Base-by-base conservation (phyloP, 2,329 filamentous ascomycete genomes). In the Pseudovirgaria hyperparasitica region DNA sequence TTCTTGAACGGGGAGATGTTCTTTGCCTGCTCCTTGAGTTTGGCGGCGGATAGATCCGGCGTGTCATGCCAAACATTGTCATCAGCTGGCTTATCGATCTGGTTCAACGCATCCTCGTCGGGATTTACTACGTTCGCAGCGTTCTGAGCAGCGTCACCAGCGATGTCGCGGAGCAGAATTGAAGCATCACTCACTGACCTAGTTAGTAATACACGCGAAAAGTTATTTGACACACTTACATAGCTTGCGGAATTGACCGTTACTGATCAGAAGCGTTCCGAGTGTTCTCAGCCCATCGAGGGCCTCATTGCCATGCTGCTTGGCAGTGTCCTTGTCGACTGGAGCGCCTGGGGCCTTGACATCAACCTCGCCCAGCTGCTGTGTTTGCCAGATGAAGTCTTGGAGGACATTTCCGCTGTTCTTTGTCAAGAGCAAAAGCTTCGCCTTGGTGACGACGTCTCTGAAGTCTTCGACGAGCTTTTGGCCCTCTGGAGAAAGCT, bases 381-480 rank as follows among this genome's bases (percentile, higher is more conserved):
- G 74, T 0, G 85, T 86, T 50, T 93, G 81, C 79, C 82, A 98
- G 57, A 96, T 82, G 57, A 98, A 96, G 46, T 98, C 86, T 50
- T 98, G 90, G 12, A 98, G 62, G 31, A 96, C 60, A 46, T 98
- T 85, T 48, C 86, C 90, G 33, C 93, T 72, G 50, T 98, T 98
- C 70, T 96, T 98, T 59, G 78, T 80, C 15, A 98, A 65, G 6
- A 96, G 61, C 9, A 98, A 68, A 31, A 75, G 59, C 63, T 94
- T 92, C 32, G 87, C 79, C 52, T 90, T 72, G 44, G 79, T 72
- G 23, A 98, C 75, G 27, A 93, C 82, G 28, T 81, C 66, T 34
- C 72, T 74, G 30, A 90, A 59, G 41, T 96, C 87, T 22, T 63
- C 60, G 4, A 94, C 72, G 3, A 98, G 70, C n/a, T 60, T 56